Evolutionary conservation across 2,329 filamentous ascomycete genomes (phyloP).

Genomic region (Biscogniauxia sp.): DNA sequence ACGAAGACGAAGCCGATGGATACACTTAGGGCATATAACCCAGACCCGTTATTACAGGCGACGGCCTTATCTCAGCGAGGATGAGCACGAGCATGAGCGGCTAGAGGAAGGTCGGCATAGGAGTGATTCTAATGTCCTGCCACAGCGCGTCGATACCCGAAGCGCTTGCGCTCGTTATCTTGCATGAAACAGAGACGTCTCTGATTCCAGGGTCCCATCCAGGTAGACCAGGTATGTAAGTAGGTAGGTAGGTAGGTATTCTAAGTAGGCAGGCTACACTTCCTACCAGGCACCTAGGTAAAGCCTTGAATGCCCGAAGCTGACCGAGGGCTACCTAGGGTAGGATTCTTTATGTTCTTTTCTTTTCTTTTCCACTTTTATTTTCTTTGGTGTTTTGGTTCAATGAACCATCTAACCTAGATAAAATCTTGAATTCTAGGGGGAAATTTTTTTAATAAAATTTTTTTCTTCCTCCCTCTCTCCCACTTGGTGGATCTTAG

Average conservation of each 20-base stretch:
- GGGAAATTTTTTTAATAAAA: no score
- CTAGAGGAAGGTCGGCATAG: slow-evolving; percentile 2
- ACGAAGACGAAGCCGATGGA: no score
- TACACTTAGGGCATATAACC: neutral
- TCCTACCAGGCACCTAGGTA: slow-evolving; percentile 9
- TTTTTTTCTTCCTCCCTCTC: no score
- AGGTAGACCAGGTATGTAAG: neutral
- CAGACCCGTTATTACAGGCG: slow-evolving; percentile 13
- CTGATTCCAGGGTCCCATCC: slow-evolving; percentile 10
- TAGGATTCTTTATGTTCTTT: neutral
- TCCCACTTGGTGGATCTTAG: neutral
- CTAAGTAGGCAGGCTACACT: neutral
- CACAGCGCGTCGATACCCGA: slow-evolving; percentile 14
- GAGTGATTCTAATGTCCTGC: slow-evolving; percentile 8
- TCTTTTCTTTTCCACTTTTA: no score
- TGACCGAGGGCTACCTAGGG: slow-evolving; percentile 16
- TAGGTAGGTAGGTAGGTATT: no score
- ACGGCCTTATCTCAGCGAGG: slow-evolving; percentile 10
- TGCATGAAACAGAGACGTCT: slow-evolving; percentile 19
- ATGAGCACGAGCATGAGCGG: slow-evolving; percentile 4
- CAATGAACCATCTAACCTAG: neutral
- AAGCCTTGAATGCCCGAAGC: slow-evolving; percentile 22
- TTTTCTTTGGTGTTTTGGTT: no score
- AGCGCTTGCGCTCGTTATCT: slow-evolving; percentile 6
- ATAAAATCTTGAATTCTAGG: neutral